Evolutionary conservation across 208 protist species (phyloP).

Genomic region (Leishmania guyanensis): DNA sequence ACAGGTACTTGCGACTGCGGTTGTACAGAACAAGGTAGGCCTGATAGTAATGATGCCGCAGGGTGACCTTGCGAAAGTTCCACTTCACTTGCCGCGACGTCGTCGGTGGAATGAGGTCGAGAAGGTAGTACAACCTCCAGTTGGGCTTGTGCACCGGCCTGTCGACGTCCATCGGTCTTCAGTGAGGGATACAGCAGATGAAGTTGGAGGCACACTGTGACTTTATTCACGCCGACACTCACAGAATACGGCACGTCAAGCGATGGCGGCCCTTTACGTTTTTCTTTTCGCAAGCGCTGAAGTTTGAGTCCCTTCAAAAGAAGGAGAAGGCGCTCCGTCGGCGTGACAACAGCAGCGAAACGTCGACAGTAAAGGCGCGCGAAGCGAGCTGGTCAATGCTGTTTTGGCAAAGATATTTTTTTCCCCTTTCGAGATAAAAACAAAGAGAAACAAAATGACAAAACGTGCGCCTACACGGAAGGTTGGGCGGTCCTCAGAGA

Average conservation of each 20-base stretch:
- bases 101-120: constrained; percentile 70
- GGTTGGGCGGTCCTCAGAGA: too few species aligned
- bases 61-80: constrained; percentile 84
- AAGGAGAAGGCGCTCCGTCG: too few species aligned
- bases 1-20: constrained; percentile 76
- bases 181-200: background rate
- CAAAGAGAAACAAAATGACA: too few species aligned
- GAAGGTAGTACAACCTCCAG: constrained; percentile 86
- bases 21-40: constrained; percentile 86
- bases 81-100: constrained; percentile 83
- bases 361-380: too few species aligned
- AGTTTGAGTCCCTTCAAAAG: background rate
- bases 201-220: background rate
- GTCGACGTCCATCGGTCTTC: constrained; percentile 35
- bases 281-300: background rate
- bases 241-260: background rate
- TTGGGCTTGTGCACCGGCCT: constrained; percentile 47
- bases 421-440: too few species aligned
- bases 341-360: too few species aligned
- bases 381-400: too few species aligned
- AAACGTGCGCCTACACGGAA: too few species aligned
- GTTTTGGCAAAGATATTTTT: too few species aligned
- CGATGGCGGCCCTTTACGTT: background rate
- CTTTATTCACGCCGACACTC: background rate
- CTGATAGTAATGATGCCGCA: constrained; percentile 89